Evolutionary conservation across 257 asterid species (phyloP).

Genomic region (Fraxinus cuspidata): DNA sequence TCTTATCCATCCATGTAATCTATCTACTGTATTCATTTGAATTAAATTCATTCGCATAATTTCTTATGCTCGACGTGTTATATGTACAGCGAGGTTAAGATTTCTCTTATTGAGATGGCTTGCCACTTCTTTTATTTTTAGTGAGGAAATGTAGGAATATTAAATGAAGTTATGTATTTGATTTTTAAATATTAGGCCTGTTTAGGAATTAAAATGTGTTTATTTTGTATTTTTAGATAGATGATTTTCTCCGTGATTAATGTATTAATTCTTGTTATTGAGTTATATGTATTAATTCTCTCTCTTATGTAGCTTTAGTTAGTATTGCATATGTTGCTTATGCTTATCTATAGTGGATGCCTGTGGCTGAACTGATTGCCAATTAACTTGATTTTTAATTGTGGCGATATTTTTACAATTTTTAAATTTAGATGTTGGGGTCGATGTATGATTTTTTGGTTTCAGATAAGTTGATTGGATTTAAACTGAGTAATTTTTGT

Average conservation of each 20-base stretch:
- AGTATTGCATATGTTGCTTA: not conserved
- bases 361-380: not conserved
- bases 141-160: too few relatives aligned
- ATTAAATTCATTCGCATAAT: too few relatives aligned
- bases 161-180: too few relatives aligned
- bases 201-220: not conserved
- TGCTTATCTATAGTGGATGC: not conserved
- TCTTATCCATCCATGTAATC: too few relatives aligned
- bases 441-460: not conserved
- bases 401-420: not conserved
- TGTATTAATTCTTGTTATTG: not conserved
- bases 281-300: too few relatives aligned
- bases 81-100: too few relatives aligned
- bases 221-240: not conserved
- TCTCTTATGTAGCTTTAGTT: not conserved
- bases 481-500: not conserved
- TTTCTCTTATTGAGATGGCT: too few relatives aligned
- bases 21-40: too few relatives aligned
- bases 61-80: too few relatives aligned
- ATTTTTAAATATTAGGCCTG: not conserved
- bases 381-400: not conserved
- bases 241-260: not conserved
- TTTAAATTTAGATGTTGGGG: not conserved
- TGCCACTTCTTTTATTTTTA: too few relatives aligned
- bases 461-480: not conserved